A percentile compares a stretch with the other conserved stretches of the same genome.
phyloP scores from a whole-genome alignment of 2,329 filamentous ascomycete genomes.

The Rutstroemia sp. region DNA sequence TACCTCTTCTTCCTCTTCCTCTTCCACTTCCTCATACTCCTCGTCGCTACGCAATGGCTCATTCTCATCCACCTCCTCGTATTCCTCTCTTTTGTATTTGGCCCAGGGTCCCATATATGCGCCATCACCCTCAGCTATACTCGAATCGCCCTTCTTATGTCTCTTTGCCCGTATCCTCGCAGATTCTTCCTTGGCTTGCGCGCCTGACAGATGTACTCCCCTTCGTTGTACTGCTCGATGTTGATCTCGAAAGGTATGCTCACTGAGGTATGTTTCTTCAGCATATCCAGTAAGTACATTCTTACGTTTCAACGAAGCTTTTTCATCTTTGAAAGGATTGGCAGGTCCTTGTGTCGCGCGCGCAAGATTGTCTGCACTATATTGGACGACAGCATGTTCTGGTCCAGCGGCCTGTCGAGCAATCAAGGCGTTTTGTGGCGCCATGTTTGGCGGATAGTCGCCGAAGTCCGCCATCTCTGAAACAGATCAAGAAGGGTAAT shows the following conservation, averaged over 20 bases:
- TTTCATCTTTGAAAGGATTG: slow-evolving; percentile 66
- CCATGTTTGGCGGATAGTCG: slow-evolving; percentile 60
- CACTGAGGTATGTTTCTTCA: slow-evolving; percentile 81
- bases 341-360: slow-evolving; percentile 59
- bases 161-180: slow-evolving; percentile 63
- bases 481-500: background rate
- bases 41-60: slow-evolving; percentile 70
- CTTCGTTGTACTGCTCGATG: slow-evolving; percentile 76
- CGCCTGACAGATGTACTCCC: slow-evolving; percentile 44
- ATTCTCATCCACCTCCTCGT: slow-evolving; percentile 66
- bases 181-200: slow-evolving; percentile 62
- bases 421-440: slow-evolving; percentile 55
- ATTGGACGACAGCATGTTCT: slow-evolving; percentile 54
- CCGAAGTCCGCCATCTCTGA: slow-evolving; percentile 51
- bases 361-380: slow-evolving; percentile 66
- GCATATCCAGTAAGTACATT: slow-evolving; percentile 81
- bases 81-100: slow-evolving; percentile 64
- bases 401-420: slow-evolving; percentile 47
- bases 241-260: slow-evolving; percentile 81
- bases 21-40: slow-evolving; percentile 70
- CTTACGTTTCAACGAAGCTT: slow-evolving; percentile 61
- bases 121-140: slow-evolving; percentile 76
- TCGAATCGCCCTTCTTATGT: slow-evolving; percentile 78
- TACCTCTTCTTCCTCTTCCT: slow-evolving; percentile 65
- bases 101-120: slow-evolving; percentile 96